Evolutionary conservation across 768 basidiomycete genomes (phyloP).

Genomic region (Phlebiopsis flavidoalba): DNA sequence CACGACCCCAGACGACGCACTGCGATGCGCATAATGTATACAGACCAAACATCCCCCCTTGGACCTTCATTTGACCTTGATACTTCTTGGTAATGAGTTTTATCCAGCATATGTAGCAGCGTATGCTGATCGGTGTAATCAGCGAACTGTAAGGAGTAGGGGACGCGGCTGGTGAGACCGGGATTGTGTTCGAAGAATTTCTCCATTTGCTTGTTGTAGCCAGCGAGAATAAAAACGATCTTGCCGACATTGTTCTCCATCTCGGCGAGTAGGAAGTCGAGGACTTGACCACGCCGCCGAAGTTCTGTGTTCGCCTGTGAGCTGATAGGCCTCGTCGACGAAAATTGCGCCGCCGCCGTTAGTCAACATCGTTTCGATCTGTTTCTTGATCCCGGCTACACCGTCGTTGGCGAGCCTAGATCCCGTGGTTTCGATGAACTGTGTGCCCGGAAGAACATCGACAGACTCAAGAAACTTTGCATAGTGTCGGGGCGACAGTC

Average conservation of each 20-base stretch:
- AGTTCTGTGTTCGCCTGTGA: constrained; percentile 44
- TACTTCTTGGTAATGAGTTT: constrained; percentile 42
- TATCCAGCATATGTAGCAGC: constrained; percentile 49
- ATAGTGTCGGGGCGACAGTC: constrained; percentile 59
- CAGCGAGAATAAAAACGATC: constrained; percentile 65
- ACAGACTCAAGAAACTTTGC: constrained; percentile 57
- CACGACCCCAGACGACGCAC: constrained; percentile 58
- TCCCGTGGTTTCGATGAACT: constrained; percentile 61
- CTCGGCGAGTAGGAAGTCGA: constrained; percentile 68
- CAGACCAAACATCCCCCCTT: constrained; percentile 46
- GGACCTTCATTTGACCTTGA: constrained; percentile 45
- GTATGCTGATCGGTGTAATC: constrained; percentile 59
- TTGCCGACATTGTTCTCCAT: constrained; percentile 68
- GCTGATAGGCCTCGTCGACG: constrained; percentile 70
- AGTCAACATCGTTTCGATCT: constrained; percentile 39
- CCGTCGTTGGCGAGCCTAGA: constrained; percentile 54
- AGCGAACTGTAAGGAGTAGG: constrained; percentile 49
- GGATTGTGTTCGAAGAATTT: constrained; percentile 76
- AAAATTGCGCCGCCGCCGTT: constrained; percentile 64
- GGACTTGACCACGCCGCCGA: constrained; percentile 49
- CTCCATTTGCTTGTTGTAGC: constrained; percentile 71
- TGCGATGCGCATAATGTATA: constrained; percentile 50
- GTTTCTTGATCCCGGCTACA: constrained; percentile 44
- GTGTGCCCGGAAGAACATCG: constrained; percentile 44
- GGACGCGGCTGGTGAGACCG: constrained; percentile 64